Conservation (phyloP, 1,139 yeast genomes). For the Protomyces lactucae-debilis region DNA sequence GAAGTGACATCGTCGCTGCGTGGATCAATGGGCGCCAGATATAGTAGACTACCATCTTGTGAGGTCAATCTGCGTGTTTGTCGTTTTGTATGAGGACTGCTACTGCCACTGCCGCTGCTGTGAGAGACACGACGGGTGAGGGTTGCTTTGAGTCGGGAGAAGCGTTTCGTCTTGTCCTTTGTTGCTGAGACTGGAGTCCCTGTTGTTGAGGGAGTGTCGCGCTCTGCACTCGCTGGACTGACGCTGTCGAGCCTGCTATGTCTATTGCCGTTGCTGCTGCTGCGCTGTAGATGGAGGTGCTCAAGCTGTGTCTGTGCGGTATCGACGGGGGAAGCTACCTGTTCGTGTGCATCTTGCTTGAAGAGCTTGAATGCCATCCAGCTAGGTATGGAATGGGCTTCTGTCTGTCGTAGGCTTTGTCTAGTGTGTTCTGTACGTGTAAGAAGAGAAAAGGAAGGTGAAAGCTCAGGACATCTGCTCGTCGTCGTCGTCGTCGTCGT, state of each 20-base stretch:
- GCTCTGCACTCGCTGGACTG: no score
- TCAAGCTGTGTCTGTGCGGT: not conserved
- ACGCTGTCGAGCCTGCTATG: no score
- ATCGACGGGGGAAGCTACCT: not conserved
- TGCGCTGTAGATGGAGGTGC: not conserved
- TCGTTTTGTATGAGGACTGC: not conserved
- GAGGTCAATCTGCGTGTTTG: not conserved
- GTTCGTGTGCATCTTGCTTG: not conserved
- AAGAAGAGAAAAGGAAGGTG: not conserved
- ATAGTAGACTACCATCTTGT: not conserved
- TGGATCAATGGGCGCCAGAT: not conserved
- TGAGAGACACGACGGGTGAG: not conserved
- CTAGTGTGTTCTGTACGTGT: not conserved
- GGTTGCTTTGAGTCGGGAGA: not conserved
- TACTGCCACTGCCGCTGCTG: not conserved
- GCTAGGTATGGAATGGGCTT: not conserved
- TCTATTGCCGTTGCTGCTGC: not conserved
- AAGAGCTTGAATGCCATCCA: not conserved
- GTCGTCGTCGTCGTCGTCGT: not conserved
- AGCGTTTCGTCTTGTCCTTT: not conserved
- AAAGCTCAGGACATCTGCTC: not conserved
- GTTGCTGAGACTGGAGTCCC: no score
- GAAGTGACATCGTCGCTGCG: conserved; percentile 12
- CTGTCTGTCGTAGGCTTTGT: no score
- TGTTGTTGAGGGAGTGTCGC: not conserved